Base-by-base conservation (phyloP, 768 basidiomycete genomes). In the Calocera viscosa region DNA sequence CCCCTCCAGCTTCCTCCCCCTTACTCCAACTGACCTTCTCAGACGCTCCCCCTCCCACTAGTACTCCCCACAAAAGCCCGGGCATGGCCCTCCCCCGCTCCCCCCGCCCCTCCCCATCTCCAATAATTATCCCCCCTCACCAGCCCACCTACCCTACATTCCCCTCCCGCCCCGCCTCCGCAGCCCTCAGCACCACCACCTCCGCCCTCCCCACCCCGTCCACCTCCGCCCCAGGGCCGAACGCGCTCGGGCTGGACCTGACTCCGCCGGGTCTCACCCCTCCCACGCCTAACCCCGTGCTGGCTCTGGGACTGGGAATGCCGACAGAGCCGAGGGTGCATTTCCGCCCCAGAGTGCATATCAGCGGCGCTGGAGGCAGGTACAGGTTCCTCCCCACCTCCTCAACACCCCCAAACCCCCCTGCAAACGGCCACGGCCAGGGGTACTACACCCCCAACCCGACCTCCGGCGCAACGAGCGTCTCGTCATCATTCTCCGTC, bases 271-370 rank as follows among this genome's bases (percentile, higher is more conserved):
- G 5, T 19, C 2, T 32, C 30, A 26, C 53, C 2, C 30, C 53
- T 10, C 53, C 53, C 24, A 8, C 26, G 14, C 24, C 53, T 16
- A 16, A 8, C 49, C 49, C 49, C 10, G 10, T n/a, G 10, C 49
- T n/a, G 10, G 12, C 14, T 14, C 14, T 8, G 14, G 14, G 10
- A 49, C 14, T 8, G 26, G 8, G 19, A 5, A 19, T 8, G 43
- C 53, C 11, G 14, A 2, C 2, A 60, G 5, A 26, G 16, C 53
- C 53, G 14, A 2, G 53, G 7, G 53, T 60, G 26, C 53, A 60
- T 60, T 60, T 60, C 53, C 53, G 53, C 5, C 53, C 53, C 30
- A 11, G 53, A 14, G 53, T 60, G 22, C 53, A 60, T 30, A 60
- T 60, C 11, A 5, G 14, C 53, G 53, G 53, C 30, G 30, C 53